phyloP scores from a whole-genome alignment of 2,329 filamentous ascomycete genomes.

The Colletotrichum lupini region DNA sequence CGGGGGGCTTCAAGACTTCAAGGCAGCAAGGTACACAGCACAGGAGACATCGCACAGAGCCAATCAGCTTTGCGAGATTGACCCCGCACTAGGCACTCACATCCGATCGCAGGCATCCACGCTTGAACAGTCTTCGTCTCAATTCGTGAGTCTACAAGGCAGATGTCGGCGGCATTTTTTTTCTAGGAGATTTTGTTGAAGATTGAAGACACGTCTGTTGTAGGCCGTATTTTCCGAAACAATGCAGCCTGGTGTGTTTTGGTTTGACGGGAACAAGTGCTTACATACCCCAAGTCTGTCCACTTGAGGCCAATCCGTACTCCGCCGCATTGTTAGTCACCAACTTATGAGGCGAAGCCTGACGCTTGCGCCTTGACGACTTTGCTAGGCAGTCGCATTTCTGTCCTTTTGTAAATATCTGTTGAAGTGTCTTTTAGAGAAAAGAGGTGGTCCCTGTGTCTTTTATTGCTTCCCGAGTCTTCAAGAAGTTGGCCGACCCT shows the following conservation, averaged over 20 bases:
- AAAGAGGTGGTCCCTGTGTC: neutral
- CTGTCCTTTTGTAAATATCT: neutral
- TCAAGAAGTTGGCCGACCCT: neutral
- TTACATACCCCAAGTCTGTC: no score
- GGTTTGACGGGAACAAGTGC: neutral
- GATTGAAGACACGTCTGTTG: neutral
- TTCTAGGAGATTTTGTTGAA: neutral
- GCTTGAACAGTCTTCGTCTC: neutral
- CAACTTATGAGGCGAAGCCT: neutral
- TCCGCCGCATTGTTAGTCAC: neutral
- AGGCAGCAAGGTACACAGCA: no score
- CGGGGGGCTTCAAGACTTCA: no score
- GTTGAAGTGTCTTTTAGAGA: neutral
- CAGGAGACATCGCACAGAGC: neutral
- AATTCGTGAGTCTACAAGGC: neutral
- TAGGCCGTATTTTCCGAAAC: neutral
- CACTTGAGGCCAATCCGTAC: neutral
- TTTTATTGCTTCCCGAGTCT: neutral
- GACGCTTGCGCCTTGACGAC: neutral
- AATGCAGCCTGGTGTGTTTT: neutral
- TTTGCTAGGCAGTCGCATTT: neutral
- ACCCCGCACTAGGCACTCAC: neutral
- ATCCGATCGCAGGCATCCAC: neutral
- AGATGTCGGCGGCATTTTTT: neutral
- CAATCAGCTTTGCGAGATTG: neutral